These are phyloP conservation scores for Cystoderma amianthinum DNA, from an alignment of 768 basidiomycete genomes.

Conservation along the genomic window DNA sequence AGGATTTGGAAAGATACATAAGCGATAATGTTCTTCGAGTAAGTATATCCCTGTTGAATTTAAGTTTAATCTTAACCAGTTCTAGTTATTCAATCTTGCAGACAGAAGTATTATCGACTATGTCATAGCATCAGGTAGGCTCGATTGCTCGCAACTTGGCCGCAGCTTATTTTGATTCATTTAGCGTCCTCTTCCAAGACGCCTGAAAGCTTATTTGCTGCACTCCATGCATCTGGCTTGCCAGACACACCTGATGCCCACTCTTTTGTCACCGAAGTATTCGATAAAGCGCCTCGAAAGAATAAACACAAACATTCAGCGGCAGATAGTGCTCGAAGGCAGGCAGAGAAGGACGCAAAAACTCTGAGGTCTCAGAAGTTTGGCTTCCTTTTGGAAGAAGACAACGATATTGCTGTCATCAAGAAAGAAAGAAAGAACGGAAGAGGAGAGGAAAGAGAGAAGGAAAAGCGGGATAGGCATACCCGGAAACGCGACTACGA, in stretches of 20 bases:
- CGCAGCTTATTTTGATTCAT: slow-evolving; percentile 1
- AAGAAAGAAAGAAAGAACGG: slow-evolving; percentile 34
- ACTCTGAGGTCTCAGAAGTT: slow-evolving; percentile 67
- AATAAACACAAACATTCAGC: slow-evolving; percentile 56
- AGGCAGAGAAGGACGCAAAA: slow-evolving; percentile 72
- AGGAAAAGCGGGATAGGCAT: slow-evolving; percentile 55
- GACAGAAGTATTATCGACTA: slow-evolving; percentile 83
- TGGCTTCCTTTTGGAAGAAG: slow-evolving; percentile 80
- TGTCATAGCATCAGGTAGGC: slow-evolving; percentile 74
- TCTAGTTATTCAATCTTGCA: slow-evolving; percentile 75
- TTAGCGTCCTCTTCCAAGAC: slow-evolving; percentile 80
- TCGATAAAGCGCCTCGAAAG: slow-evolving; percentile 70
- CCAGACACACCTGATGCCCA: slow-evolving; percentile 78
- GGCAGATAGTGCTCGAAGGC: slow-evolving; percentile 41
- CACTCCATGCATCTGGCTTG: slow-evolving; percentile 72
- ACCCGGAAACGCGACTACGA: slow-evolving; percentile 79
- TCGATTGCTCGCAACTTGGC: slow-evolving; percentile 3
- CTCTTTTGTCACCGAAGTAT: slow-evolving; percentile 74
- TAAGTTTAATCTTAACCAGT: slow-evolving; percentile 1
- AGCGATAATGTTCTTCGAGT: slow-evolving; percentile 74
- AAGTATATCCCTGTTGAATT: slow-evolving; percentile 14
- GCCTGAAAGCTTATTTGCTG: slow-evolving; percentile 68
- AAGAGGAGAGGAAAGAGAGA: slow-evolving; percentile 25
- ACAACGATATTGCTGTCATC: slow-evolving; percentile 37
- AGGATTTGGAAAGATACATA: slow-evolving; percentile 63